Percentiles rank a stretch among this genome's conserved stretches.
Conservation (phyloP, 164 flowering plant species). For the Annona squamosa region DNA sequence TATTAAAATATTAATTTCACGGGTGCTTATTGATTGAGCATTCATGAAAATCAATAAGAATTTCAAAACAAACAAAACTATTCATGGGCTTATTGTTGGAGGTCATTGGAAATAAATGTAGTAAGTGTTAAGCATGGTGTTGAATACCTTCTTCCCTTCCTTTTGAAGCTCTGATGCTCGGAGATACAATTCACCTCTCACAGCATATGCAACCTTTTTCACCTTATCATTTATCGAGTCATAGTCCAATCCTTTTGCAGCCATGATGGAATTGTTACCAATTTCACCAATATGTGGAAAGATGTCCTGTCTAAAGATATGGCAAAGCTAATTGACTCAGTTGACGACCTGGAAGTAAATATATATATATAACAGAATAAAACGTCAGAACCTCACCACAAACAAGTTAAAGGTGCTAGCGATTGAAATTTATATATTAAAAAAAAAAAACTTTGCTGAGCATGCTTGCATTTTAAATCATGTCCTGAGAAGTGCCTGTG, state of each 20-base stretch:
- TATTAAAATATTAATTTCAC: no score
- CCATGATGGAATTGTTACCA: constrained; percentile 33
- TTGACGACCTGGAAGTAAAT: neutral
- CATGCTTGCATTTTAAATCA: neutral
- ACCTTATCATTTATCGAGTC: constrained; percentile 80
- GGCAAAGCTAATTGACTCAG: neutral
- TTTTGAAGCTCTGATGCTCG: constrained; percentile 98
- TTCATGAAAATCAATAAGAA: neutral
- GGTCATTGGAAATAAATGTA: no score
- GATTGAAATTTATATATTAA: neutral
- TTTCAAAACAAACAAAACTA: neutral
- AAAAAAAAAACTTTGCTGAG: neutral
- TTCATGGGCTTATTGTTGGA: neutral
- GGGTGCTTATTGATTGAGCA: neutral
- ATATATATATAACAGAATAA: neutral
- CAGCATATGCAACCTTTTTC: constrained; percentile 90
- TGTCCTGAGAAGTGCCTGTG: neutral
- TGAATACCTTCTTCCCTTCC: constrained; percentile 67
- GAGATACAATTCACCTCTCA: constrained; percentile 92
- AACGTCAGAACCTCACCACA: neutral
- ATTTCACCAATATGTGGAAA: neutral
- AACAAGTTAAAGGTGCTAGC: neutral
- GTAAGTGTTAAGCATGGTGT: neutral
- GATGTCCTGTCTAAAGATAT: neutral
- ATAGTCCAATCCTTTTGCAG: constrained; percentile 60